These are phyloP conservation scores for Haberlea rhodopensis DNA, from an alignment of 257 asterid species.

Conservation along the genomic window DNA sequence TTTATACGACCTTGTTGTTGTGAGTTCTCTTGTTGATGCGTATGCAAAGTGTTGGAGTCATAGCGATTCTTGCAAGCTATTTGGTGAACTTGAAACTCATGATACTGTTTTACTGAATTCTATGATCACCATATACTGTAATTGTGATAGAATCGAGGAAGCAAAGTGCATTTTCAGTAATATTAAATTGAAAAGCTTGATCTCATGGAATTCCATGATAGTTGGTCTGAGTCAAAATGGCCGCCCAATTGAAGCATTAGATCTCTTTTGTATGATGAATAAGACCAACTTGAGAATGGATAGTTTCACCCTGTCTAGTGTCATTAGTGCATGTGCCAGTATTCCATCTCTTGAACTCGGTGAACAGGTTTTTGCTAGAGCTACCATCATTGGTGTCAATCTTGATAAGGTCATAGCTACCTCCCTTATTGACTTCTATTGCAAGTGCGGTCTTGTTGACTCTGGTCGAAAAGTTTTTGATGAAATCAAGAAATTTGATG, in stretches of 20 bases:
- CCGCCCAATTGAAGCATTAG: slow-evolving; percentile 61
- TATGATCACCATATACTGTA: slow-evolving; percentile 68
- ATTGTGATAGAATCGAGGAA: slow-evolving; percentile 53
- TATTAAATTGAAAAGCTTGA: slow-evolving; percentile 61
- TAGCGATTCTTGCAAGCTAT: slow-evolving; percentile 53
- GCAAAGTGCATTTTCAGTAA: slow-evolving; percentile 56
- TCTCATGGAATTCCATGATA: slow-evolving; percentile 89
- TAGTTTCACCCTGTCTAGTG: slow-evolving; percentile 57
- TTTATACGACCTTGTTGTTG: slow-evolving; percentile 52
- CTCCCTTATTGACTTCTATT: slow-evolving; percentile 71
- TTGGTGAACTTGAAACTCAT: slow-evolving; percentile 48
- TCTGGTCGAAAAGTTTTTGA: slow-evolving; percentile 56
- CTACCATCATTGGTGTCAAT: slow-evolving; percentile 58
- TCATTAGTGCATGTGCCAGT: slow-evolving; percentile 77
- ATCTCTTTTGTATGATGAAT: slow-evolving; percentile 67
- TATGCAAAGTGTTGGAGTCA: slow-evolving; percentile 66
- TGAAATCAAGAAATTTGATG: slow-evolving; percentile 49
- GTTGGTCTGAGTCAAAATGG: slow-evolving; percentile 80
- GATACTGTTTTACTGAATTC: slow-evolving; percentile 75
- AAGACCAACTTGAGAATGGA: slow-evolving; percentile 47
- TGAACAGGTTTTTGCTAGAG: slow-evolving; percentile 73
- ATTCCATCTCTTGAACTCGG: slow-evolving; percentile 66
- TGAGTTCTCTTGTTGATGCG: slow-evolving; percentile 60
- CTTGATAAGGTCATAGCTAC: slow-evolving; percentile 55
- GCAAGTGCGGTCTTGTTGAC: slow-evolving; percentile 71